Evolutionary conservation across 2,329 filamentous ascomycete species (phyloP), one percentile per base, ranked within the genome.

Genomic region (Dendrostoma leiphaemia): DNA sequence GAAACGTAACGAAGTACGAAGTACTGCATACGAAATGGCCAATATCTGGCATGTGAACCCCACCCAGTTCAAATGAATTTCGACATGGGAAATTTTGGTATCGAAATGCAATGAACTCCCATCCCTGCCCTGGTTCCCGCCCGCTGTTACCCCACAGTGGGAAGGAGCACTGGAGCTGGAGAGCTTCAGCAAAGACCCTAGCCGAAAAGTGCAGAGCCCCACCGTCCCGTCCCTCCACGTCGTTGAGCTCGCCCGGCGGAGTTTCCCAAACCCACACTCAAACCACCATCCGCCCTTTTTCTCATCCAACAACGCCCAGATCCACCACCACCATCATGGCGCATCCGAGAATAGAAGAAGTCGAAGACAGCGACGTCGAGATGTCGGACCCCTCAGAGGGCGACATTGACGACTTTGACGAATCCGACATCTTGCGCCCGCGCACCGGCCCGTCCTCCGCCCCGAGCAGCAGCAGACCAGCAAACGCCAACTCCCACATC

Each of bases 341-440:
- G 41, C 86, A 94, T 76, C 85, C 92, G 57, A 86, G 88, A 58
- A 87, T 97, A 71, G 94, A 99, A 81, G 94, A 97, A 73, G 87
- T 97, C 59, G 90, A 86, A 57, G 91, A 95, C 77, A 85, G 82
- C 70, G 88, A 90, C 72, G 79, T 80, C 62, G 85, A 83, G 56
- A 74, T 79, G 62, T 90, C 89, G 13, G 93, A 97, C 74, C 91
- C 93, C 50, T 89, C 91, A 60, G 91, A 96, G 73, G 88, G 86
- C 71, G 89, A 94, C 73, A 89, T 92, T 65, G 80, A 83, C 67
- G 82, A 84, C 71, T 83, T 85, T 61, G 69, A 69, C 68, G 81
- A 83, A 56, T 65, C 72, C 43, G 81, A 84, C 69, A 84, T 84
- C 65, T 68, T 84, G 58, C 78, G 77, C 54, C 21, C 72, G 71